These are phyloP conservation scores for Colletotrichum costaricense DNA, from an alignment of 2,329 filamentous ascomycete species.

Conservation along the genomic window DNA sequence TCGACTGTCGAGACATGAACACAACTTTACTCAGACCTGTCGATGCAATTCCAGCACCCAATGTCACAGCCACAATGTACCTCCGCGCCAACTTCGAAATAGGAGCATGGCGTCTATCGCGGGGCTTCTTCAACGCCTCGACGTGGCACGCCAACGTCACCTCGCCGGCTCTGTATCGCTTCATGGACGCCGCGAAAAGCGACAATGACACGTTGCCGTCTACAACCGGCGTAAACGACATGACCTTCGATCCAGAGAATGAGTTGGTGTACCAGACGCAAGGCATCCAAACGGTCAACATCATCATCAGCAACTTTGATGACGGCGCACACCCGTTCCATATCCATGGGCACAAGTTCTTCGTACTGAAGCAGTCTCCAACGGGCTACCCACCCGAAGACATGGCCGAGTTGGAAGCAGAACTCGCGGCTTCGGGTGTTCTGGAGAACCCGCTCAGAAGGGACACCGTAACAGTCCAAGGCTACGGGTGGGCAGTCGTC, in stretches of 20 bases:
- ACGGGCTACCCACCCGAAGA: slow-evolving; percentile 48
- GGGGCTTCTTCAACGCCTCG: slow-evolving; percentile 66
- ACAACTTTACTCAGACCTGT: slow-evolving; percentile 57
- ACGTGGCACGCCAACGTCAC: slow-evolving; percentile 57
- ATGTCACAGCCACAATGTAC: slow-evolving; percentile 53
- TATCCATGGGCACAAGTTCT: slow-evolving; percentile 70
- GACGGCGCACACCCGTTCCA: slow-evolving; percentile 57
- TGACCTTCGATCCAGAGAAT: slow-evolving; percentile 41
- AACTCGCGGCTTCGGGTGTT: slow-evolving; percentile 36
- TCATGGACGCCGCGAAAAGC: slow-evolving; percentile 40
- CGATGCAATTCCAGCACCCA: slow-evolving; percentile 47
- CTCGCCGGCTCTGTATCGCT: slow-evolving; percentile 49
- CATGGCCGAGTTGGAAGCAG: slow-evolving; percentile 38
- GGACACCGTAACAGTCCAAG: slow-evolving; percentile 62
- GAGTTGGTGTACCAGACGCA: slow-evolving; percentile 36
- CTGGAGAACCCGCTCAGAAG: slow-evolving; percentile 48
- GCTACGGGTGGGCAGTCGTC: slow-evolving; percentile 65
- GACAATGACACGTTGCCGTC: neutral
- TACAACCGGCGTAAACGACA: slow-evolving; percentile 43
- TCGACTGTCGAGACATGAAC: slow-evolving; percentile 65
- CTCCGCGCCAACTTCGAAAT: slow-evolving; percentile 67
- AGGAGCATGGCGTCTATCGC: slow-evolving; percentile 61
- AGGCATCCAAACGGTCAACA: slow-evolving; percentile 36
- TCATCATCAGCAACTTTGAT: slow-evolving; percentile 48
- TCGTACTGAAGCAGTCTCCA: slow-evolving; percentile 50